Conservation (phyloP, 2,329 filamentous ascomycete species). For the Cercospora citrullina region DNA sequence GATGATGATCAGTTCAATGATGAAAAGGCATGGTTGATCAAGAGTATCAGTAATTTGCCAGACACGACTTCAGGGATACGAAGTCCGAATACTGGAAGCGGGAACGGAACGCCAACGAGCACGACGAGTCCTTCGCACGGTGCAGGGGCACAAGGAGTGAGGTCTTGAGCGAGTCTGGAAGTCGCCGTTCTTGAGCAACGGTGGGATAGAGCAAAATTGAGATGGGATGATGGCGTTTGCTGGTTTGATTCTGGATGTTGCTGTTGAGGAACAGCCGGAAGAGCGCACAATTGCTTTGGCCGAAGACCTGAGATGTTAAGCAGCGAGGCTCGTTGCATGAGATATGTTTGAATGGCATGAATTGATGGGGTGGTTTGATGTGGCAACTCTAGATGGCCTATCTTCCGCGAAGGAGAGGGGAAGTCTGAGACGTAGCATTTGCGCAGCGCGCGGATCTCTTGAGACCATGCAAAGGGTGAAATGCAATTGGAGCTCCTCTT, state of each 20-base stretch:
- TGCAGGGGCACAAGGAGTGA: neutral
- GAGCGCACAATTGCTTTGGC: neutral
- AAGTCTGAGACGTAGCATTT: neutral
- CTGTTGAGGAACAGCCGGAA: neutral
- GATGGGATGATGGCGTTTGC: neutral
- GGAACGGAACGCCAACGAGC: neutral
- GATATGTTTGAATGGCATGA: neutral
- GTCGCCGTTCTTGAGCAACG: neutral
- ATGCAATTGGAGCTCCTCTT: neutral
- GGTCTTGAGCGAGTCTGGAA: neutral
- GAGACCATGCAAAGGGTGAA: neutral
- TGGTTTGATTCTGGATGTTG: neutral
- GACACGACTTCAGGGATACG: constrained; percentile 34
- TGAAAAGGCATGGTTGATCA: constrained; percentile 94
- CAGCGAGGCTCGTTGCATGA: neutral
- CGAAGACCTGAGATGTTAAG: neutral
- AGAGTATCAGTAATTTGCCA: constrained; percentile 66
- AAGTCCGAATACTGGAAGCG: neutral
- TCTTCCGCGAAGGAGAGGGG: neutral
- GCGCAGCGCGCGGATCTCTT: neutral
- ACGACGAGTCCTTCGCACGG: neutral
- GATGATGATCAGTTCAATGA: constrained; percentile 99
- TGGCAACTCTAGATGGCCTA: neutral
- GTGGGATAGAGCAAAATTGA: neutral
- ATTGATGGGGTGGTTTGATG: neutral